Evolutionary conservation across 129 eudicot species (phyloP), one percentile per base, ranked within the genome.

Genomic region (Arctium lappa): DNA sequence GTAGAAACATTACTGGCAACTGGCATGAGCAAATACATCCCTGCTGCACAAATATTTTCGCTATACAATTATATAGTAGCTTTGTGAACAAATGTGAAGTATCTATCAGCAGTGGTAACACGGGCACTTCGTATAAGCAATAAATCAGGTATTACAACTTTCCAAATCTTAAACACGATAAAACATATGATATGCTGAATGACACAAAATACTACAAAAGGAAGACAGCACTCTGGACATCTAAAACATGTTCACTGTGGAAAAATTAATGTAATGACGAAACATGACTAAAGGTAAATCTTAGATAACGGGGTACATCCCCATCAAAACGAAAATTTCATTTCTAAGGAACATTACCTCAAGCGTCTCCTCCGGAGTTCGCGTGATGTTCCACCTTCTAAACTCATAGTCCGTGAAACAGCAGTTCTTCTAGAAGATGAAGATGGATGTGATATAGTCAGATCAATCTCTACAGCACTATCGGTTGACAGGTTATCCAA

Each of bases 321-420:
- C 77, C 77, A 72, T 68, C 62, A 6, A 30, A 77, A 79, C 8
- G 48, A 76, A 76, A 65, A 32, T 71, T 40, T 44, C 82, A 27
- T 46, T 46, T 79, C 18, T 44, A 80, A 82, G 29, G 16, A 38
- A 39, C 63, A 69, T 36, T 18, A 84, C 2, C 87, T 86, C 86
- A 87, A 77, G 40, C 95, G 91, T 78, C 94, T 89, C 88, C 97
- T 93, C 80, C 90, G 87, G 48, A 83, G 79, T 80, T 89, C 96
- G 66, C 88, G 88, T 15, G 91, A 74, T 73, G 79, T 83, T 73
- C 85, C 92, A 74, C 80, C 89, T 53, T 86, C 91, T 42, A 78
- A 83, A 86, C 89, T 89, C 83, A 85, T 79, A 71, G 46, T 71
- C 34, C 92, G 85, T 12, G 91, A 78, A 46, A 79, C 83, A 71